Evolutionary conservation across 148 eudicot genomes (phyloP).

Genomic region (Amaranthus cruentus): DNA sequence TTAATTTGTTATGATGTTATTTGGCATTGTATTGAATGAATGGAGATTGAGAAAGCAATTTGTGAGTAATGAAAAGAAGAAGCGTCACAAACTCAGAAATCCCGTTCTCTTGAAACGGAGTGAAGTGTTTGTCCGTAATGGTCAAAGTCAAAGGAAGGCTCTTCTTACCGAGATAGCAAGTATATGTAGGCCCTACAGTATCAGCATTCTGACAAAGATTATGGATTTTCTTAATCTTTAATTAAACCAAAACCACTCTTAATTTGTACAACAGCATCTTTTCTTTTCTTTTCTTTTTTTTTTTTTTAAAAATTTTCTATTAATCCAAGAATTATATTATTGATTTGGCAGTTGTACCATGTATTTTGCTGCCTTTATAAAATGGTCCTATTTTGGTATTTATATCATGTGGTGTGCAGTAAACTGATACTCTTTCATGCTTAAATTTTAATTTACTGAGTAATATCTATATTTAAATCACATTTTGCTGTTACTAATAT

Average conservation of each 20-base stretch:
- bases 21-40: not conserved
- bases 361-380: constrained; percentile 6
- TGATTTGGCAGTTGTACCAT: constrained; percentile 4
- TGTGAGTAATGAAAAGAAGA: not conserved
- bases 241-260: not conserved
- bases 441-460: too few species aligned
- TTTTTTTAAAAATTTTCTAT: not conserved
- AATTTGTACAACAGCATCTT: constrained; percentile 9
- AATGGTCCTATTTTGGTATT: not conserved
- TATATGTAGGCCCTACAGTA: constrained; percentile 13
- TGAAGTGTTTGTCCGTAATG: constrained; percentile 8
- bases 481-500: too few species aligned
- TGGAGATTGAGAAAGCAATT: not conserved
- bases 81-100: not conserved
- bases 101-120: not conserved
- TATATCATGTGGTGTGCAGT: not conserved
- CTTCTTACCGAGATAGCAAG: constrained; percentile 19
- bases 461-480: too few species aligned
- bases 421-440: not conserved
- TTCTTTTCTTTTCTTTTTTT: not conserved
- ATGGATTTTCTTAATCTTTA: constrained; percentile 15
- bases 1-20: too few species aligned
- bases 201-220: constrained; percentile 23
- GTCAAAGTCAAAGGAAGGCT: constrained; percentile 29
- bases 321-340: constrained; percentile 9